phyloP scores from a whole-genome alignment of 441 rosid genomes.

The Adansonia madagascariensis region DNA sequence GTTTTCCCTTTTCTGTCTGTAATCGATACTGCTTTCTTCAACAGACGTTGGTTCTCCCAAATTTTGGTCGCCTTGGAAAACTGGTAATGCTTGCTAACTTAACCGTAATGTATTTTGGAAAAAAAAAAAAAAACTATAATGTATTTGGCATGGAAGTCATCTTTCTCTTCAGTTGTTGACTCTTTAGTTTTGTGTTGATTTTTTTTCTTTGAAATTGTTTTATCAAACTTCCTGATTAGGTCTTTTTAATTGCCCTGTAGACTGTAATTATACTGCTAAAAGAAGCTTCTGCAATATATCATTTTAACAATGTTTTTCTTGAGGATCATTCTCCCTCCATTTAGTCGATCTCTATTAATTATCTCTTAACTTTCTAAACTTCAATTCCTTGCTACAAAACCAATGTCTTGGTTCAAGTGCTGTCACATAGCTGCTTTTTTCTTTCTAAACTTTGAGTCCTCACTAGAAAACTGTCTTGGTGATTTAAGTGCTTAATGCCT shows the following conservation, averaged over 20 bases:
- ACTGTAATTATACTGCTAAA: neutral
- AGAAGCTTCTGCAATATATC: neutral
- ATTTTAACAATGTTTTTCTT: neutral
- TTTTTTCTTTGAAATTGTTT: too few relatives aligned
- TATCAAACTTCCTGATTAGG: neutral
- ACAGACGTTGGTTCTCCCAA: conserved; percentile 91
- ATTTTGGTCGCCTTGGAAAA: conserved; percentile 74
- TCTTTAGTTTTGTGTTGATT: conserved; percentile 7
- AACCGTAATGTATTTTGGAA: neutral
- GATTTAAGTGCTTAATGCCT: conserved; percentile 6
- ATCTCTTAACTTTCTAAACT: neutral
- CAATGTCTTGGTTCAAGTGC: conserved; percentile 13
- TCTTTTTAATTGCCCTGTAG: neutral
- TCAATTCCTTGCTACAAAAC: neutral
- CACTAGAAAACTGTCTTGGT: neutral
- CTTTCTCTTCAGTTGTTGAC: neutral
- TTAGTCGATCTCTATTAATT: neutral
- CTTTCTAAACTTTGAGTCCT: neutral
- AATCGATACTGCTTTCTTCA: neutral
- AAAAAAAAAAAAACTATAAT: neutral
- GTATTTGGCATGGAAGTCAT: conserved; percentile 15
- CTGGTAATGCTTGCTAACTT: conserved; percentile 58
- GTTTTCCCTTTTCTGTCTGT: conserved; percentile 14
- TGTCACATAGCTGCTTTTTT: neutral
- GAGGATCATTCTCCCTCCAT: neutral